Base-by-base conservation (phyloP, 148 eudicot species). In the Vaccinium darrowii region DNA sequence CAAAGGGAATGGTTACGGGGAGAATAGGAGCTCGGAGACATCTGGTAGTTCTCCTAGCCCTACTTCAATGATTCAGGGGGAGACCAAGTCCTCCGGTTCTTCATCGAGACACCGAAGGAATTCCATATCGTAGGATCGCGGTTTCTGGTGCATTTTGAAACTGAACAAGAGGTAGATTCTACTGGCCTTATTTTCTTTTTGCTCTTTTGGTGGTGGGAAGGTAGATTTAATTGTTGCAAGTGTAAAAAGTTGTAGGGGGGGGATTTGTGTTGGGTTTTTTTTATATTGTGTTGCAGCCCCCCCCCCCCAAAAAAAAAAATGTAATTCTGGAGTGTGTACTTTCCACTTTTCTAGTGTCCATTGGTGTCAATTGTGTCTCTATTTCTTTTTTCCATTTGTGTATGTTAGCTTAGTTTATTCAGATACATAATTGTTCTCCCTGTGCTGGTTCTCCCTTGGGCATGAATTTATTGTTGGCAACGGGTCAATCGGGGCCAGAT, bases 11-110 rank as follows among this genome's bases (percentile, higher is more conserved):
- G 88, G 84, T 10, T 47, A 85, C n/a, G 90, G 89, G 4, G 98
- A 94, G 89, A 92, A 91, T 79, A 92, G 88, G 91, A 95, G 95
- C 86, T 92, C 98, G 1, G 98, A 91, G 84, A 95, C 98, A 5
- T 93, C 94, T 3, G 95, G 87, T 30, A 92, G 97, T 82, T 93
- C 98, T 69, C 95, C 91, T 81, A 93, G 95, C 33, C 98, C 96
- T 4, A 87, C 89, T 85, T 93, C 97, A 15, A 84, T 93, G 85
- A 88, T 89, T 82, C 92, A 86, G 2, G 93, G 92, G n/a, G 93
- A 93, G 82, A 86, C 90, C 27, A 94, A 94, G 90, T 90, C 92
- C 1, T 92, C 91, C 1, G 90, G 90, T 54, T 89, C 92, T 69
- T 69, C 93, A 39, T 87, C 89, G 4, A 89, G 98, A 76, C 82